Conservation (phyloP, 768 basidiomycete genomes). For the Jaapia argillacea region DNA sequence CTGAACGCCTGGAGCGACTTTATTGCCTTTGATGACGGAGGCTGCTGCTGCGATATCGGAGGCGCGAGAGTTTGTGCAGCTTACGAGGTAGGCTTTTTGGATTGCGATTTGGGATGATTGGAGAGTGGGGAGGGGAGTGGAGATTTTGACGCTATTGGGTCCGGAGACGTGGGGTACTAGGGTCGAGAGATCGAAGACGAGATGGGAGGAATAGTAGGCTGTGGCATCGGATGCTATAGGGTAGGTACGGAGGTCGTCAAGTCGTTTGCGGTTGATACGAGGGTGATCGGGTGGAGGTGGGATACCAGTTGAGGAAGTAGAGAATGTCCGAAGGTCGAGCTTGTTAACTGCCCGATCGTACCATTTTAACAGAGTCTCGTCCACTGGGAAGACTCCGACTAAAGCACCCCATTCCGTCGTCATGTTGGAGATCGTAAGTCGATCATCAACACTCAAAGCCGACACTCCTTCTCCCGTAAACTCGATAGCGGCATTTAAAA, state of each 20-base stretch:
- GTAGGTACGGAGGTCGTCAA: slow-evolving; percentile 50
- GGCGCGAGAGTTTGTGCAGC: slow-evolving; percentile 94
- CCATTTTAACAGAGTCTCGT: slow-evolving; percentile 75
- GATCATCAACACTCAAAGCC: slow-evolving; percentile 77
- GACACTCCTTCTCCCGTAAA: slow-evolving; percentile 86
- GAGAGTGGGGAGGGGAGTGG: slow-evolving; percentile 86
- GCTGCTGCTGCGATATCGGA: slow-evolving; percentile 94
- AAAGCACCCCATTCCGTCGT: slow-evolving; percentile 99
- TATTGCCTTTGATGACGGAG: slow-evolving; percentile 72
- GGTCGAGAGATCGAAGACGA: slow-evolving; percentile 86
- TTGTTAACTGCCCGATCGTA: slow-evolving; percentile 69
- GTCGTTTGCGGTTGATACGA: slow-evolving; percentile 66
- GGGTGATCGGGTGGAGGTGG: slow-evolving; percentile 76
- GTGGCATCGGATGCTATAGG: slow-evolving; percentile 60
- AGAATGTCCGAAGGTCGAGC: slow-evolving; percentile 70
- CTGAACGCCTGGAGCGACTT: slow-evolving; percentile 81
- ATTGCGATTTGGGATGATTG: slow-evolving; percentile 67
- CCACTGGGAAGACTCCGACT: slow-evolving; percentile 90
- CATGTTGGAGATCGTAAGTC: slow-evolving; percentile 98
- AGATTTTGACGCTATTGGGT: slow-evolving; percentile 95
- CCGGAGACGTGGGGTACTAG: slow-evolving; percentile 95
- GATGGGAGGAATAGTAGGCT: slow-evolving; percentile 78
- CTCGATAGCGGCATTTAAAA: slow-evolving; percentile 93
- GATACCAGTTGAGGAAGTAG: slow-evolving; percentile 39
- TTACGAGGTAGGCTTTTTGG: slow-evolving; percentile 96